phyloP scores from a whole-genome alignment of 2,329 filamentous ascomycete species.

The Tolypocladium capitatum region DNA sequence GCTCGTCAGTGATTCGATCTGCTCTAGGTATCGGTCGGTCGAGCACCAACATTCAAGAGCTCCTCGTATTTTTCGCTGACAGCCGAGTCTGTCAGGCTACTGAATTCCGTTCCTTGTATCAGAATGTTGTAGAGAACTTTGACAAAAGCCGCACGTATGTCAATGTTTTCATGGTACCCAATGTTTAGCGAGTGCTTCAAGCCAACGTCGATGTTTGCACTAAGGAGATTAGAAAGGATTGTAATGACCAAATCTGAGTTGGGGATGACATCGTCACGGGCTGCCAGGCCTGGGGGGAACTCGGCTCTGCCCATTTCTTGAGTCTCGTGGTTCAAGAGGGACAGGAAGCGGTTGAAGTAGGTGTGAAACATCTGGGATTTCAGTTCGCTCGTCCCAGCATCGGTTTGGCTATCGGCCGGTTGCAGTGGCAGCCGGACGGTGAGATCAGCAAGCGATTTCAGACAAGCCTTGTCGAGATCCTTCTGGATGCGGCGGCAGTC shows the following conservation, averaged over 20 bases:
- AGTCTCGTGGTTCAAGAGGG: constrained; percentile 46
- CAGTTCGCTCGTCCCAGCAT: constrained; percentile 53
- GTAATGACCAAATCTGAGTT: constrained; percentile 52
- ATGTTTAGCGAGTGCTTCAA: constrained; percentile 58
- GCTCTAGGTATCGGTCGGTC: neutral
- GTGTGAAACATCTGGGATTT: constrained; percentile 61
- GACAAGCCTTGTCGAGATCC: constrained; percentile 52
- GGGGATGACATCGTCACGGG: constrained; percentile 39
- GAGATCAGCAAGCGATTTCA: constrained; percentile 51
- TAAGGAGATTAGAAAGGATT: constrained; percentile 55
- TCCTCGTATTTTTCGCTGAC: constrained; percentile 58
- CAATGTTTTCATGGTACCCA: constrained; percentile 56
- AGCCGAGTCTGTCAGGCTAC: constrained; percentile 51
- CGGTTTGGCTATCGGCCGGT: constrained; percentile 49
- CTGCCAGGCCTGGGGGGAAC: constrained; percentile 17
- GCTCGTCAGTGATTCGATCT: neutral
- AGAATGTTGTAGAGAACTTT: constrained; percentile 59
- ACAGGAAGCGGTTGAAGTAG: constrained; percentile 58
- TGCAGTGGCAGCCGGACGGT: constrained; percentile 55
- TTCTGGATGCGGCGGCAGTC: constrained; percentile 45
- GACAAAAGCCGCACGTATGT: constrained; percentile 57
- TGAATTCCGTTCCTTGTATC: constrained; percentile 60
- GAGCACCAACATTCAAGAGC: constrained; percentile 34
- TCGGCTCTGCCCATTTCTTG: constrained; percentile 23
- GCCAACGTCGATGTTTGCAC: constrained; percentile 59